phyloP scores from a whole-genome alignment of 2,329 filamentous ascomycete species.

The Clarireedia monteithiana region DNA sequence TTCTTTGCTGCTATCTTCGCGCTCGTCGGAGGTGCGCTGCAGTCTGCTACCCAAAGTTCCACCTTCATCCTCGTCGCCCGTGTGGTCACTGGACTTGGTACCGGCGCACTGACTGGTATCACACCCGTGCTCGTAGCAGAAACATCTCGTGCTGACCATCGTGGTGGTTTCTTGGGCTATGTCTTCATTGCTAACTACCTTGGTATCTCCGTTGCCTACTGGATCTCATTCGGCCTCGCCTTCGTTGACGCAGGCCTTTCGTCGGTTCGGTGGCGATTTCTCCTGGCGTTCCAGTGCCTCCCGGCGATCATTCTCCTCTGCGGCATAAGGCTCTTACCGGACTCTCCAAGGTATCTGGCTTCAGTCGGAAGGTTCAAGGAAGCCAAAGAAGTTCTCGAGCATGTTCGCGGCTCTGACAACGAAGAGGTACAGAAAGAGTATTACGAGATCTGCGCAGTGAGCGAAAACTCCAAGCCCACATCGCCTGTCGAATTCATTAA shows the following conservation, averaged over 20 bases:
- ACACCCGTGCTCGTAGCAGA: constrained; percentile 25
- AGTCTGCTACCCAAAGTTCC: constrained; percentile 16
- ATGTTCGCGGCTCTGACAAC: constrained; percentile 8
- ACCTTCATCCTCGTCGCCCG: constrained; percentile 28
- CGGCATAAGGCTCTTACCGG: constrained; percentile 36
- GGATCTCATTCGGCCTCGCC: constrained; percentile 33
- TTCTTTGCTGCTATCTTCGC: constrained; percentile 35
- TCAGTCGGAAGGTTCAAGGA: constrained; percentile 11
- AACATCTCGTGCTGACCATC: constrained; percentile 23
- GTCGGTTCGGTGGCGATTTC: constrained; percentile 26
- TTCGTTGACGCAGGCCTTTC: constrained; percentile 24
- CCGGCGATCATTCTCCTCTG: constrained; percentile 34
- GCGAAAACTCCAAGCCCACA: constrained; percentile 25
- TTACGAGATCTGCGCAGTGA: constrained; percentile 30
- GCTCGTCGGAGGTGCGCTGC: constrained; percentile 25
- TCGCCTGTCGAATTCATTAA: constrained; percentile 34
- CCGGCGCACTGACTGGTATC: constrained; percentile 28
- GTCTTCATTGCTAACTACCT: constrained; percentile 27
- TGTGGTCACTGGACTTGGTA: constrained; percentile 28
- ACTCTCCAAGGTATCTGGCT: constrained; percentile 31
- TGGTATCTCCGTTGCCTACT: constrained; percentile 27
- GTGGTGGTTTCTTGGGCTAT: constrained; percentile 25
- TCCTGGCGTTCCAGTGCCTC: constrained; percentile 29
- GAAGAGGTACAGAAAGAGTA: constrained; percentile 21
- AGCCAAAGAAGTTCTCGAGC: constrained; percentile 12